A percentile compares a stretch with the other conserved stretches of the same genome.
Evolutionary conservation across 2,329 filamentous ascomycete species (phyloP).

Genomic region (Huntiella savannae): DNA sequence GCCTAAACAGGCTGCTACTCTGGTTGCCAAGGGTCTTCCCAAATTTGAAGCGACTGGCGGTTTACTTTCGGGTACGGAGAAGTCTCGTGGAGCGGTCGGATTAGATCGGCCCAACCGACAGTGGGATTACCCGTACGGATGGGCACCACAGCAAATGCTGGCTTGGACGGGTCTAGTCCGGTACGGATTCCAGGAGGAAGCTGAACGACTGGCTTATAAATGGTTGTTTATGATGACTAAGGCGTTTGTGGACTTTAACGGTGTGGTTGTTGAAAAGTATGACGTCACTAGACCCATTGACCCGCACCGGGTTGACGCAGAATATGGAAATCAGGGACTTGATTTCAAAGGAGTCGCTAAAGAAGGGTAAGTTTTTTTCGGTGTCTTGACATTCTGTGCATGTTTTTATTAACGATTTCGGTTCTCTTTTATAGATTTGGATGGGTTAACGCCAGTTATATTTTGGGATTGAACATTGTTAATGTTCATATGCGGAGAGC

Average conservation of each 20-base stretch:
- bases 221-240: conserved; percentile 98
- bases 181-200: conserved; percentile 82
- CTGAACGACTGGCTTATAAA: conserved; percentile 77
- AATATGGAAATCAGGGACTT: conserved; percentile 91
- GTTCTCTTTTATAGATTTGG: conserved; percentile 48
- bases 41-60: conserved; percentile 78
- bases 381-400: not conserved
- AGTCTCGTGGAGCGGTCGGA: conserved; percentile 64
- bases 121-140: conserved; percentile 96
- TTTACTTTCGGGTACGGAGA: conserved; percentile 71
- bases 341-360: conserved; percentile 92
- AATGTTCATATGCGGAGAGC: conserved; percentile 79
- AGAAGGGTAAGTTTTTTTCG: conserved; percentile 56
- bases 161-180: conserved; percentile 85
- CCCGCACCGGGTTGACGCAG: conserved; percentile 83
- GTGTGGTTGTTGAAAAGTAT: conserved; percentile 96
- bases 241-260: conserved; percentile 95
- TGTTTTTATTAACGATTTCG: conserved; percentile 15
- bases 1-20: conserved; percentile 64
- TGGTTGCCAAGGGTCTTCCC: conserved; percentile 67
- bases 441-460: conserved; percentile 97
- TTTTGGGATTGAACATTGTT: conserved; percentile 77
- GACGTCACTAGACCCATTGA: conserved; percentile 81
- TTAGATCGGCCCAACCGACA: conserved; percentile 81
- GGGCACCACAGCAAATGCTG: conserved; percentile 96